Evolutionary conservation across 2,329 filamentous ascomycete genomes (phyloP).

Genomic region (Sclerotinia minor): DNA sequence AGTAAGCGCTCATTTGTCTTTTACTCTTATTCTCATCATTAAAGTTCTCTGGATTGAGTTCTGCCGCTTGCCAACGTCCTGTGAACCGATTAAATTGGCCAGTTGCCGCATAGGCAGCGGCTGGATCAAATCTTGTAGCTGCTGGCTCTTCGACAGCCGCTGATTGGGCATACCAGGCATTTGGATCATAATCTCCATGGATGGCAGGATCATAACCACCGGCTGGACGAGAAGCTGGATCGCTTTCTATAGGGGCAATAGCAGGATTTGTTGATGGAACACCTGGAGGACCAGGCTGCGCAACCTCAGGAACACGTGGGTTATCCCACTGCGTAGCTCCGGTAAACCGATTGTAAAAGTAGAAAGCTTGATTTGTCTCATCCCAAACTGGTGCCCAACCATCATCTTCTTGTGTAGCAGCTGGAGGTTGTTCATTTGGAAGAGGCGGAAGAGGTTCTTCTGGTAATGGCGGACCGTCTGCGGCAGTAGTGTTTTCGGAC

Average conservation of each 20-base stretch:
- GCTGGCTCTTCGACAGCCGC: conserved; percentile 45
- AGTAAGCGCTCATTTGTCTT: conserved; percentile 90
- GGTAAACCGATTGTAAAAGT: conserved; percentile 83
- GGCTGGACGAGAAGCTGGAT: conserved; percentile 47
- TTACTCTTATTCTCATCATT: conserved; percentile 84
- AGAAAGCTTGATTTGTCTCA: conserved; percentile 64
- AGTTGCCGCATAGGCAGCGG: conserved; percentile 61
- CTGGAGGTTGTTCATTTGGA: conserved; percentile 48
- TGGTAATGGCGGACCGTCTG: conserved; percentile 40
- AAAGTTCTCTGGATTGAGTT: conserved; percentile 71
- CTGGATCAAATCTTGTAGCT: conserved; percentile 44
- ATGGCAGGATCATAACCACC: conserved; percentile 94
- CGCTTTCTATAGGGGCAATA: conserved; percentile 32
- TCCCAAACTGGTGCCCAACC: conserved; percentile 87
- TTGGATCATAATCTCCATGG: conserved; percentile 94
- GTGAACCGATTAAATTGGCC: conserved; percentile 91
- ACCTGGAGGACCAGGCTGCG: conserved; percentile 32
- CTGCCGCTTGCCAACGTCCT: conserved; percentile 72
- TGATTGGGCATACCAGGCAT: conserved; percentile 83
- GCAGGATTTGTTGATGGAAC: conserved; percentile 39
- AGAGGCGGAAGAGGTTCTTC: conserved; percentile 36
- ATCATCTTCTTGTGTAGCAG: conserved; percentile 58
- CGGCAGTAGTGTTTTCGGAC: conserved; percentile 21
- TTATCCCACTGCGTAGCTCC: conserved; percentile 81
- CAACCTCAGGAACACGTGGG: conserved; percentile 63